A percentile compares a stretch with the other conserved stretches of the same genome.
phyloP scores from a whole-genome alignment of 768 basidiomycete genomes.

The Mycena indigotica region DNA sequence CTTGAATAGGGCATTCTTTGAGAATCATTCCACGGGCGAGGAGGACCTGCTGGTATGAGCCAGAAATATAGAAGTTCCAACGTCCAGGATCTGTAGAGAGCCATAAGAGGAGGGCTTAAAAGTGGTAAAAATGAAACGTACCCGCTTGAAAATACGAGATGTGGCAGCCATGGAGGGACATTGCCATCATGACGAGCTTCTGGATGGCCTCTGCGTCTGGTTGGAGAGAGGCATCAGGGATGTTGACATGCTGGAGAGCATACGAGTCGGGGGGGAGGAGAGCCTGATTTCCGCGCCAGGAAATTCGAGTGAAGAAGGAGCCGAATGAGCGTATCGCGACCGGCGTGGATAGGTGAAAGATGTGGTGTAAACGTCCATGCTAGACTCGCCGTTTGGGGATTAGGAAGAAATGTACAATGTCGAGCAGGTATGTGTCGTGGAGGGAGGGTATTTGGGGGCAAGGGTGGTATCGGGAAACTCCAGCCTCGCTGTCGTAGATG shows the following conservation, averaged over 20 bases:
- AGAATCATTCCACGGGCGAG: conserved; percentile 84
- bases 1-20: conserved; percentile 87
- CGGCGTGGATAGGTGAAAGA: conserved; percentile 91
- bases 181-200: conserved; percentile 78
- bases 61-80: conserved; percentile 91
- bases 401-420: conserved; percentile 25
- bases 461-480: conserved; percentile 51
- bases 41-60: conserved; percentile 92
- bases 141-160: conserved; percentile 55
- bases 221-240: conserved; percentile 40
- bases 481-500: conserved; percentile 35
- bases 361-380: conserved; percentile 94
- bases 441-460: conserved; percentile 56
- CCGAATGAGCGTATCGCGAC: conserved; percentile 67
- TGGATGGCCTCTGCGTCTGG: conserved; percentile 74
- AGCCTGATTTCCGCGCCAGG: conserved; percentile 49
- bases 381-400: conserved; percentile 22
- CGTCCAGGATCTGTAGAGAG: conserved; percentile 68
- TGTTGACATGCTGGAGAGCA: conserved; percentile 41
- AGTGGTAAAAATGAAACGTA: neutral
- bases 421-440: conserved; percentile 32
- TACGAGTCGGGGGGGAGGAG: conserved; percentile 43
- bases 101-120: neutral
- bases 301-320: conserved; percentile 66
- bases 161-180: conserved; percentile 80